Evolutionary conservation across 805 yeast species (phyloP).

Genomic region (Saturnispora ahearnii): DNA sequence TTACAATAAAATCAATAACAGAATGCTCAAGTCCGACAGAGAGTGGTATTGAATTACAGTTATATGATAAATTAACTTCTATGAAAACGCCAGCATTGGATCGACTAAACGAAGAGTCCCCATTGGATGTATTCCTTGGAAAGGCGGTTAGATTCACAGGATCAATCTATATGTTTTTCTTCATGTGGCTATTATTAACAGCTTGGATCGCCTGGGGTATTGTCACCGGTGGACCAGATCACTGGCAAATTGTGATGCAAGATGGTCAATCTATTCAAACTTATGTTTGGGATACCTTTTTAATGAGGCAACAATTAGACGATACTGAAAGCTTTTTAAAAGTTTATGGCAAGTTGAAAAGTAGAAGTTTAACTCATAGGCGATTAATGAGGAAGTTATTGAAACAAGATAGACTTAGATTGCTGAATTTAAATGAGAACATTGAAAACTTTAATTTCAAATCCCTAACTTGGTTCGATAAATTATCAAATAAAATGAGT

Average conservation of each 20-base stretch:
- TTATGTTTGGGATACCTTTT: constrained; percentile 33
- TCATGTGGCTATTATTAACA: constrained; percentile 20
- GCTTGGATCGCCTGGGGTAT: constrained; percentile 20
- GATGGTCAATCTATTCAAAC: constrained; percentile 34
- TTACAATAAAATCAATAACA: background rate
- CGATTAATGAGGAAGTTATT: constrained; percentile 9
- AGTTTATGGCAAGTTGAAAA: constrained; percentile 22
- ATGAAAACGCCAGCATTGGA: background rate
- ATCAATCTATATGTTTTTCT: constrained; percentile 17
- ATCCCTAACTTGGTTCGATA: constrained; percentile 28
- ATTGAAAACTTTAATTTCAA: constrained; percentile 13
- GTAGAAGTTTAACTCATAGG: constrained; percentile 23
- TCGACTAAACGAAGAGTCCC: constrained; percentile 4
- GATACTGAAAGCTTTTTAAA: constrained; percentile 23
- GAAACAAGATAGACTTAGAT: background rate
- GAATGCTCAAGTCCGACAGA: background rate
- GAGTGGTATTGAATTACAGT: background rate
- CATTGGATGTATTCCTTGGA: constrained; percentile 10
- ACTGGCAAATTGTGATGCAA: constrained; percentile 35
- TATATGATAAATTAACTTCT: background rate
- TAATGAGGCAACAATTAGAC: constrained; percentile 32
- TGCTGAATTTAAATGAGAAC: constrained; percentile 7
- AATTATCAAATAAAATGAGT: constrained; percentile 21
- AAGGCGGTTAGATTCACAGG: constrained; percentile 15
- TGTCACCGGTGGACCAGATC: constrained; percentile 24